Evolutionary conservation across 1,284 basidiomycete genomes (phyloP).

Genomic region (Fomitopsis palustris): DNA sequence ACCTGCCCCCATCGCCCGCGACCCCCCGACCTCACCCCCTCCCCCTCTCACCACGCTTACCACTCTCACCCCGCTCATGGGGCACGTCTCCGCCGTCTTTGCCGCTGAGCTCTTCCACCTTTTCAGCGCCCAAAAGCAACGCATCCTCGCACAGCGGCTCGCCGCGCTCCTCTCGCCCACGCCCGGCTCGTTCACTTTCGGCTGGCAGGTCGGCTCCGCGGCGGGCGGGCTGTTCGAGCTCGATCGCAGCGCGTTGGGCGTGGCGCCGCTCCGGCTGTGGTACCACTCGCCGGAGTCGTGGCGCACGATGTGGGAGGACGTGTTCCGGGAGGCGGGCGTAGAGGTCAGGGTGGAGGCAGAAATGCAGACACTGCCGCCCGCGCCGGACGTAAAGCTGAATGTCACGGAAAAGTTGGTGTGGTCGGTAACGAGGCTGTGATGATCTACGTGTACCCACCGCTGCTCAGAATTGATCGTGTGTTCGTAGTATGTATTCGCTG

Average conservation of each 20-base stretch:
- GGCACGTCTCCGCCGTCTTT: slow-evolving; percentile 43
- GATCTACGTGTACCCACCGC: too few relatives aligned
- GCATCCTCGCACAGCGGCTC: not conserved
- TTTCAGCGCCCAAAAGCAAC: slow-evolving; percentile 33
- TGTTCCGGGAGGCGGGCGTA: not conserved
- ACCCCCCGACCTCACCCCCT: slow-evolving; percentile 16
- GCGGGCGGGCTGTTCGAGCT: not conserved
- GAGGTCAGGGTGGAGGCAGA: not conserved
- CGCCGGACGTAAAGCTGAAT: not conserved
- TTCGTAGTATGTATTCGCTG: too few relatives aligned
- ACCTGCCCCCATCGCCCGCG: slow-evolving; percentile 21
- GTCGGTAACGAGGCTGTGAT: not conserved
- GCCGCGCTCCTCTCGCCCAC: slow-evolving; percentile 1
- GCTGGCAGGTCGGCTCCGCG: not conserved
- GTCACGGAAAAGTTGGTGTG: not conserved
- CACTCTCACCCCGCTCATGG: slow-evolving; percentile 40
- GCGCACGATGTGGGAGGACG: not conserved
- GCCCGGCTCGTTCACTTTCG: not conserved
- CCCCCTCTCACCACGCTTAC: slow-evolving; percentile 32
- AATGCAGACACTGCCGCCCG: not conserved
- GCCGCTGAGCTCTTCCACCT: slow-evolving; percentile 49
- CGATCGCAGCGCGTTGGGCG: not conserved
- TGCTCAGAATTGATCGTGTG: too few relatives aligned
- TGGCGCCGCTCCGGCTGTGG: not conserved
- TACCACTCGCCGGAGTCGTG: not conserved